Conservation (phyloP, 805 yeast genomes). For the Lachancea cidri region DNA sequence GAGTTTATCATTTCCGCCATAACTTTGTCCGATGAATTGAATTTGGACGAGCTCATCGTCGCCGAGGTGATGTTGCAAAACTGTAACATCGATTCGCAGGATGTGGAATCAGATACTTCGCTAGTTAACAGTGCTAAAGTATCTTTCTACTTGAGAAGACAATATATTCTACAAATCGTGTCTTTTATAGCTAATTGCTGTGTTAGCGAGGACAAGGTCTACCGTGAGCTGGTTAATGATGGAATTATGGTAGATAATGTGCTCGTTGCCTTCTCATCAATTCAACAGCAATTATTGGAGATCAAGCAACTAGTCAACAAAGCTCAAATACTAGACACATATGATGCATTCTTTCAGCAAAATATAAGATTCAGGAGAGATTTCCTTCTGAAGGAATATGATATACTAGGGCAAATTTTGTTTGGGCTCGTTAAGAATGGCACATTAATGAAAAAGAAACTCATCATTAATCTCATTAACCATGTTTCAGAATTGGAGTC, state of each 20-base stretch:
- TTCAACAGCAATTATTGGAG: constrained; percentile 52
- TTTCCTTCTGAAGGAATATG: constrained; percentile 63
- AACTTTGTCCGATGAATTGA: constrained; percentile 55
- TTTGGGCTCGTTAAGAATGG: constrained; percentile 44
- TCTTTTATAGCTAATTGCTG: constrained; percentile 35
- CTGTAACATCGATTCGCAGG: constrained; percentile 23
- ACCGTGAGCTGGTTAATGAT: constrained; percentile 12
- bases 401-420: constrained; percentile 60
- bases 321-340: constrained; percentile 49
- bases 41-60: constrained; percentile 70
- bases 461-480: constrained; percentile 35
- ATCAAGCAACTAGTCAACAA: constrained; percentile 50
- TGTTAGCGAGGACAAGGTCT: constrained; percentile 13
- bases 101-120: constrained; percentile 21
- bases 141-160: constrained; percentile 62
- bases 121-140: constrained; percentile 60
- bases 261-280: constrained; percentile 48
- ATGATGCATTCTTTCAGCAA: constrained; percentile 42
- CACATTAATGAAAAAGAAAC: constrained; percentile 32
- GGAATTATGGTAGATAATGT: constrained; percentile 38
- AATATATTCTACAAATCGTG: constrained; percentile 65
- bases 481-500: constrained; percentile 46
- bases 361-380: constrained; percentile 54
- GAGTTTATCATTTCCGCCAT: constrained; percentile 59
- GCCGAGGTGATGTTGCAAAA: constrained; percentile 58